phyloP scores from a whole-genome alignment of 331 rosid species.

The Saraca asoca region DNA sequence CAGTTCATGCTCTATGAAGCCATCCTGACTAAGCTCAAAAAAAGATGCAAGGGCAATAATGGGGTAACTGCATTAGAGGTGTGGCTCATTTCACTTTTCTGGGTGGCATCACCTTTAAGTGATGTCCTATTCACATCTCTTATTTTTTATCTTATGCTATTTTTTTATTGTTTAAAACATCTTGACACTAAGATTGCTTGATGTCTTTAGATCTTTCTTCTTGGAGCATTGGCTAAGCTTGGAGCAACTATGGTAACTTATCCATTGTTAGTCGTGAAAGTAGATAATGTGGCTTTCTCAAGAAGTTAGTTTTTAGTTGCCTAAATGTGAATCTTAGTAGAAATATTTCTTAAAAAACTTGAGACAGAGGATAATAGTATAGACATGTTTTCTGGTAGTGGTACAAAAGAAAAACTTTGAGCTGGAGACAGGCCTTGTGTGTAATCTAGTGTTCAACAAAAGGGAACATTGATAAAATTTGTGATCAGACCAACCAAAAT shows the following conservation, averaged over 20 bases:
- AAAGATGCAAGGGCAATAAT: slow-evolving; percentile 49
- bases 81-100: slow-evolving; percentile 25
- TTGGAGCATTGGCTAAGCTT: slow-evolving; percentile 93
- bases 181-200: slow-evolving; percentile 36
- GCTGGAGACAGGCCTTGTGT: neutral
- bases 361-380: neutral
- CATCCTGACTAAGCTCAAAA: slow-evolving; percentile 70
- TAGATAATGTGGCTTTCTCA: slow-evolving; percentile 35
- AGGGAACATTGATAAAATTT: neutral
- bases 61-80: slow-evolving; percentile 86
- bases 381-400: slow-evolving; percentile 84
- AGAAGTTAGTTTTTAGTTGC: slow-evolving; percentile 13
- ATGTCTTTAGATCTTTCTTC: slow-evolving; percentile 69
- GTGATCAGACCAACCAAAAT: neutral
- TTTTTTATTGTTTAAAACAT: slow-evolving; percentile 5
- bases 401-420: slow-evolving; percentile 23
- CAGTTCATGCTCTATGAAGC: slow-evolving; percentile 97
- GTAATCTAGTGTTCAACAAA: neutral
- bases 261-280: slow-evolving; percentile 95
- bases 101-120: neutral
- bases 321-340: neutral
- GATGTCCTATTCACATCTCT: neutral
- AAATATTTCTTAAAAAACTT: no score
- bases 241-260: slow-evolving; percentile 95
- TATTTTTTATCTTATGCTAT: slow-evolving; percentile 10